Base-by-base conservation (phyloP, 2,329 filamentous ascomycete genomes). In the Botrytis deweyae region DNA sequence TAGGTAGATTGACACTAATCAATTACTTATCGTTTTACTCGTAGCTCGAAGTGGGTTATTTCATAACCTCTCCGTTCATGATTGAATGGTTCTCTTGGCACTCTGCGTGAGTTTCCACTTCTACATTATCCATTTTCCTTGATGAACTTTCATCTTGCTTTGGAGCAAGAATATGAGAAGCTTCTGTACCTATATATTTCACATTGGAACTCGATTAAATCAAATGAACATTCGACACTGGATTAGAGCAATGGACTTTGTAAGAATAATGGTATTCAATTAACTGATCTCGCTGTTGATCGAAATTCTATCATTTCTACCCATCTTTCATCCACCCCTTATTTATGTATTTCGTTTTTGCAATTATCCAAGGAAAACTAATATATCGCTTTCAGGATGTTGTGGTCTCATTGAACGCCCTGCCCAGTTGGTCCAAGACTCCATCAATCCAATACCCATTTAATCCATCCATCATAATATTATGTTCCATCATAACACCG, bases 371-470 rank as follows among this genome's bases (percentile, higher is more conserved):
- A 68, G 36, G 25, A 68, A 68, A 68, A 16, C 44, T 55, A 6
- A 52, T 38, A 18, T 42, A 20, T 20, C 38, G 38, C 66, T 42
- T 68, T 58, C n/a, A 58, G 16, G 10, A 68, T 58, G 44, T 25
- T 68, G 66, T 68, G n/a, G n/a, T 42, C 40, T 29, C 20, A 16
- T 22, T 42, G 36, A 68, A 69, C 38, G 49, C 33, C 66, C 36
- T n/a, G 38, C 38, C 40, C 49, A 58, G 18, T 22, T 14, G n/a
- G 3, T 38, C 66, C 66, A 22, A 33, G 55, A 69, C 66, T 42
- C 66, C 49, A 69, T 58, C 66, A 38, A 69, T 69, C 66, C 49
- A 58, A 68, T 58, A 55, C 16, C 66, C 66, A 58, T 42, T 36
- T 14, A 40, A 40, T 42, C 36, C 65, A 68, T 33, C 49, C 49